Evolutionary conservation across 345 rosid species (phyloP), one percentile per base, ranked within the genome.

Genomic region (Jatropha curcas): DNA sequence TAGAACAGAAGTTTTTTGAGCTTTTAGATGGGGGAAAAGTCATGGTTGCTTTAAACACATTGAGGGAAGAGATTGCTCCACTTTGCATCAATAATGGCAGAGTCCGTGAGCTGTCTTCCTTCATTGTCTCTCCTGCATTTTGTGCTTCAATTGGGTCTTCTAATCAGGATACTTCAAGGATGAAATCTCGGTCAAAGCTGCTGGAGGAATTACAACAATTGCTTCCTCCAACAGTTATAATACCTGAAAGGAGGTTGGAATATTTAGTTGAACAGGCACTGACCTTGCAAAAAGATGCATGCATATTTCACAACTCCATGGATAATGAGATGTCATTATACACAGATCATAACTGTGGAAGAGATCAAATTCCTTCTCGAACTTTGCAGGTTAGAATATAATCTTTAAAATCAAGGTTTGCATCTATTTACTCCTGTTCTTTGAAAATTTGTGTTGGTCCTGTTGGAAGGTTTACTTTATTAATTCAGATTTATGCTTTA

Each of bases 161-260:
- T 46, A 71, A 74, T 63, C 64, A 59, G 65, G 84, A 71, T 71
- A 71, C 55, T 53, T 83, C 74, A 74, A 76, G 57, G 55, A 61
- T 74, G 56, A 83, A 80, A 57, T 65, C 87, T 30, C 81, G 88
- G 77, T 68, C 90, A 28, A 79, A 79, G 76, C 71, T 90, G 74
- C 76, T 90, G 34, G 86, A 80, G 74, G 84, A 84, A 74, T 75
- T 90, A 79, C 86, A 88, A 56, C 84, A 77, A 24, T 70, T 90
- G 79, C 86, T 88, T 71, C 96, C 96, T 65, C 83, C 92, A n/a
- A 75, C 86, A 25, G 81, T 90, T 45, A 67, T 86, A 50, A 75
- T 88, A 68, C 95, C 92, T 14, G 95, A 85, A 73, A 86, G 74
- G 77, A 83, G 95, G 73, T 81, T 90, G 79, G 95, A 88, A 79